A percentile compares a stretch with the other conserved stretches of the same genome.
Conservation (phyloP, 306 rosid genomes). For the Cotoneaster glaucophyllus region DNA sequence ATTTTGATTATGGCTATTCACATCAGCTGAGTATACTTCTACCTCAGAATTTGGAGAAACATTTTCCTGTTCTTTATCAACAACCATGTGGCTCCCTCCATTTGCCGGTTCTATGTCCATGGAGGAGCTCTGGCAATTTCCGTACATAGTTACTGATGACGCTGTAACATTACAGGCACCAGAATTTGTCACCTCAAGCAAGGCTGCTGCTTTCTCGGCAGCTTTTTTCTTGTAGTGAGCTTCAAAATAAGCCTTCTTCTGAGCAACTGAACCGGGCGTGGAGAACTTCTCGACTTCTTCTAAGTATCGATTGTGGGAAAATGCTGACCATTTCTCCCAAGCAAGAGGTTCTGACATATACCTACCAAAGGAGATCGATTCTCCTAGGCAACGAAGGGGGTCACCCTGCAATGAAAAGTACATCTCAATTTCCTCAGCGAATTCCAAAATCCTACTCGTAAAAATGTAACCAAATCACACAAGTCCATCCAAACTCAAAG, state of each 20-base stretch:
- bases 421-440: conserved; percentile 11
- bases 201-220: conserved; percentile 53
- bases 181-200: conserved; percentile 36
- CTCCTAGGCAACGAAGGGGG: conserved; percentile 47
- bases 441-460: background rate
- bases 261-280: conserved; percentile 89
- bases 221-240: conserved; percentile 87
- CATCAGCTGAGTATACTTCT: conserved; percentile 15
- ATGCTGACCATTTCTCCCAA: conserved; percentile 88
- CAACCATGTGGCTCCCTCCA: conserved; percentile 12
- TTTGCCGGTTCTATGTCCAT: background rate
- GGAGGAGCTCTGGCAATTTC: conserved; percentile 6
- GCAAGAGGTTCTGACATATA: conserved; percentile 61
- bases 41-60: conserved; percentile 14
- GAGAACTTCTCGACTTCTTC: conserved; percentile 81
- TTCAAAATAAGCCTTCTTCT: conserved; percentile 84
- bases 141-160: conserved; percentile 20
- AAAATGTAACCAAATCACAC: background rate
- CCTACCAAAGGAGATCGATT: conserved; percentile 86
- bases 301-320: conserved; percentile 69
- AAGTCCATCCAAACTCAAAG: background rate
- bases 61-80: conserved; percentile 20
- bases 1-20: conserved; percentile 13
- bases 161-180: conserved; percentile 8
- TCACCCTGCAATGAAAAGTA: conserved; percentile 39